phyloP scores from a whole-genome alignment of 2,329 filamentous ascomycete species.

The Teratosphaeria gauchensis region DNA sequence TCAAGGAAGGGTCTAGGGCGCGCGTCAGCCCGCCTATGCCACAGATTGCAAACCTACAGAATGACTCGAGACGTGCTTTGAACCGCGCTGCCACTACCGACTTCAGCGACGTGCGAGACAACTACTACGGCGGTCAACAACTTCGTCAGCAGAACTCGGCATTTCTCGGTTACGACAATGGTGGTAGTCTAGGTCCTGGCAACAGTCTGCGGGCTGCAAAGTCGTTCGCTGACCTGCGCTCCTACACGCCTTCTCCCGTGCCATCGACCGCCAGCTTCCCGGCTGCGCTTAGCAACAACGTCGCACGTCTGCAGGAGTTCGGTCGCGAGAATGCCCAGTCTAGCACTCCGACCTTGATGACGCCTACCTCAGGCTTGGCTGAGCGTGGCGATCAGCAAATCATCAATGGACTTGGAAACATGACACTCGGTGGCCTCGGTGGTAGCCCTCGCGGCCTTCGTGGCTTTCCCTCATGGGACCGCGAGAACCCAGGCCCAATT shows the following conservation, averaged over 20 bases:
- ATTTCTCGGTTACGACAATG: constrained; percentile 68
- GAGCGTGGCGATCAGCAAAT: constrained; percentile 35
- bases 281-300: constrained; percentile 53
- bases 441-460: constrained; percentile 50
- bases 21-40: constrained; percentile 52
- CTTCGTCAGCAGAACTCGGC: constrained; percentile 70
- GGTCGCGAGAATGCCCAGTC: constrained; percentile 47
- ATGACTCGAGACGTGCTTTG: constrained; percentile 71
- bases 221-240: constrained; percentile 90
- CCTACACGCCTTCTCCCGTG: constrained; percentile 88
- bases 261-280: constrained; percentile 84
- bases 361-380: constrained; percentile 39
- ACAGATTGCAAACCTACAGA: constrained; percentile 59
- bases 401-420: constrained; percentile 53
- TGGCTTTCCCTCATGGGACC: constrained; percentile 53
- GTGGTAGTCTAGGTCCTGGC: constrained; percentile 52
- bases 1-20: constrained; percentile 54
- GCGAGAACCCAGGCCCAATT: constrained; percentile 49
- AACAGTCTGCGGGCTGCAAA: constrained; percentile 86
- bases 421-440: constrained; percentile 46
- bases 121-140: constrained; percentile 59
- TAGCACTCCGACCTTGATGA: constrained; percentile 55
- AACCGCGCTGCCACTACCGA: constrained; percentile 96
- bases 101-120: constrained; percentile 72
- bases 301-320: constrained; percentile 53